Conservation (phyloP, 2,329 filamentous ascomycete species). For the Colletotrichum tropicicola region DNA sequence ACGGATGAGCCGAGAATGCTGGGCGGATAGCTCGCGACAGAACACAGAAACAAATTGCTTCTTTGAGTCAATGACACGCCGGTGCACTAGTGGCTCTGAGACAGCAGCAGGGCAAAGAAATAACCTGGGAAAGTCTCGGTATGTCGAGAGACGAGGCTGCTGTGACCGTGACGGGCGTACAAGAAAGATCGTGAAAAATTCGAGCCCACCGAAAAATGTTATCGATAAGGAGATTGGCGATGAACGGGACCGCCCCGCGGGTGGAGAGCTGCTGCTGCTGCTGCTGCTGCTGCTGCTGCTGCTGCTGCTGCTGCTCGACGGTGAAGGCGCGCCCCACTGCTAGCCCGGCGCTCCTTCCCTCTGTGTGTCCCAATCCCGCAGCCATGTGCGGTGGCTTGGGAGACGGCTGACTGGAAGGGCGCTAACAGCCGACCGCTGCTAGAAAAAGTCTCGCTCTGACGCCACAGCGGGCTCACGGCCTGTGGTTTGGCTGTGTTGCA, state of each 20-base stretch:
- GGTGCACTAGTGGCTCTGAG: constrained; percentile 4
- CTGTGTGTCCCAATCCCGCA: background rate
- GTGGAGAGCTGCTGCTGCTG: no score
- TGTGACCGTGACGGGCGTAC: no score
- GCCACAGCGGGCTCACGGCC: background rate
- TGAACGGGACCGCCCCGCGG: no score
- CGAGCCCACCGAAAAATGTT: constrained; percentile 12
- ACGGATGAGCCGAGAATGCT: background rate
- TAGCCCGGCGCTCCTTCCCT: background rate
- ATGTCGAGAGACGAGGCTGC: constrained; percentile 8
- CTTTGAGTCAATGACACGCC: background rate
- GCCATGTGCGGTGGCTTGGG: background rate
- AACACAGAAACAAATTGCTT: background rate
- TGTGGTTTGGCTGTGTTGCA: background rate
- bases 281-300: no score
- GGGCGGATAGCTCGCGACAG: background rate
- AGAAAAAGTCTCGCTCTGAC: background rate
- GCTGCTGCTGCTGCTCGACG: no score
- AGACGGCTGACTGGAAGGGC: background rate
- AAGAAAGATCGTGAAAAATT: constrained; percentile 25
- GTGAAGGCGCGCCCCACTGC: background rate
- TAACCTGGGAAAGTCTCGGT: background rate
- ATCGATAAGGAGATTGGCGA: constrained; percentile 13
- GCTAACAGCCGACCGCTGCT: background rate
- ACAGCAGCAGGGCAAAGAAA: background rate